Base-by-base conservation (phyloP, 352 stramenopile genomes). In the Pythium brassicae region DNA sequence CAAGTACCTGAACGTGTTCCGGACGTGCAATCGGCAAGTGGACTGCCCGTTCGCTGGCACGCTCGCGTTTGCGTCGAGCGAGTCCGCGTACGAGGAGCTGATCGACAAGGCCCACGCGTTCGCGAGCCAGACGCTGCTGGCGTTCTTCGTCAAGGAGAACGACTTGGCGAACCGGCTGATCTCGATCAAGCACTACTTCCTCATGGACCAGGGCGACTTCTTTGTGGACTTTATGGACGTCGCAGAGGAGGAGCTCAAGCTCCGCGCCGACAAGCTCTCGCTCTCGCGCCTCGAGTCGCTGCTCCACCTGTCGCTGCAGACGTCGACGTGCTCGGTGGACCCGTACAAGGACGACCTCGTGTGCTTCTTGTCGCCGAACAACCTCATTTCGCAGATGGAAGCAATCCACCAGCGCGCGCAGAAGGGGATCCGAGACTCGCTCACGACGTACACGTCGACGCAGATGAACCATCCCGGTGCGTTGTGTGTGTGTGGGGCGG, bases 141-240 rank as follows among this genome's bases (percentile, higher is more conserved):
- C 87, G 10, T 66, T 96, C 19, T 85, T 96, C 42, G 62, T 95
- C n/a, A 65, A 83, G 4, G 86, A 96, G 39, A 81, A 94, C 40
- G 81, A 96, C 54, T 57, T 97, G 8, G 68, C 81, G 46, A 81
- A 83, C 42, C 80, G 87, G 4, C 53, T 97, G 12, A 61, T 71
- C 22, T 95, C 94, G 17, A 74, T 99, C 57, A 98, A 98, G 63
- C 95, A 97, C 56, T 99, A 99, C 71, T 99, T 99, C 52, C 71
- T 99, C 7, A 92, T 99, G 69, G 95, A 99, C 61, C 96, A 99
- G 68, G 97, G 97, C 27, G 97, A 99, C 61, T 98, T 99, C 58
- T 98, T 99, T 55, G 89, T 98, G 15, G 89, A 99, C 59, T 99
- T 99, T 69, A 91, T 99, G 66, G 95, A 99, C 62, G 75, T 92